Evolutionary conservation across 352 stramenopile species (phyloP).

Genomic region (Globisporangium camurandrum): DNA sequence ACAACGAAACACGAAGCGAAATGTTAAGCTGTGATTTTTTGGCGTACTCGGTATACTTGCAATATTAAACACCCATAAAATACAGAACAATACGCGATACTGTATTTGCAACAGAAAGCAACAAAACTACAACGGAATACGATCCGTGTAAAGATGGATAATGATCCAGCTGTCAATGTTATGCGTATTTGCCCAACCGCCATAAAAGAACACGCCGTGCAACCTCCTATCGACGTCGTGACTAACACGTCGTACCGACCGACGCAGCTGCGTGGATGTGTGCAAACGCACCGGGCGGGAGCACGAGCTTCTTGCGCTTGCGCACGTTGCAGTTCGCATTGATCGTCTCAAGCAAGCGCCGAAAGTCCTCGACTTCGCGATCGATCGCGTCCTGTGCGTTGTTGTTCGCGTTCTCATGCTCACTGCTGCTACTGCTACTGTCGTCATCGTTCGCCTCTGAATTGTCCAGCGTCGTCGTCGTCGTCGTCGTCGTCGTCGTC

Average conservation of each 20-base stretch:
- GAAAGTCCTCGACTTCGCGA: slow-evolving; percentile 72
- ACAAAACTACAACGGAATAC: too few species aligned
- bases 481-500: slow-evolving; percentile 1
- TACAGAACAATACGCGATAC: too few species aligned
- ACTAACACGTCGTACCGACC: slow-evolving; percentile 9
- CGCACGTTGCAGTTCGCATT: slow-evolving; percentile 41
- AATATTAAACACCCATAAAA: too few species aligned
- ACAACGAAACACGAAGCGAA: too few species aligned
- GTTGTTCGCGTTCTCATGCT: slow-evolving; percentile 1
- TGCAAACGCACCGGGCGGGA: slow-evolving; percentile 53
- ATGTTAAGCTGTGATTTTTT: too few species aligned
- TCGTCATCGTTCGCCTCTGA: slow-evolving; percentile 3
- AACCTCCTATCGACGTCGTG: too few species aligned
- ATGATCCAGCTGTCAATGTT: too few species aligned
- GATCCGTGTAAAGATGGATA: too few species aligned
- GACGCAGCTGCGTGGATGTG: slow-evolving; percentile 15
- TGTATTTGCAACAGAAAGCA: not conserved
- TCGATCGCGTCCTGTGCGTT: slow-evolving; percentile 45
- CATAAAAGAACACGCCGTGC: too few species aligned
- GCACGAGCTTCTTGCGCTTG: slow-evolving; percentile 62
- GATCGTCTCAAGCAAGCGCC: slow-evolving; percentile 63
- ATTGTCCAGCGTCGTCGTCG: slow-evolving; percentile 5
- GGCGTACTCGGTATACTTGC: too few species aligned
- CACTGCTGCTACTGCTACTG: slow-evolving; percentile 1
- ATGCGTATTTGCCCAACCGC: too few species aligned